Conservation (phyloP, 495 filamentous ascomycete species). For the Penicillium macrosclerotiorum region DNA sequence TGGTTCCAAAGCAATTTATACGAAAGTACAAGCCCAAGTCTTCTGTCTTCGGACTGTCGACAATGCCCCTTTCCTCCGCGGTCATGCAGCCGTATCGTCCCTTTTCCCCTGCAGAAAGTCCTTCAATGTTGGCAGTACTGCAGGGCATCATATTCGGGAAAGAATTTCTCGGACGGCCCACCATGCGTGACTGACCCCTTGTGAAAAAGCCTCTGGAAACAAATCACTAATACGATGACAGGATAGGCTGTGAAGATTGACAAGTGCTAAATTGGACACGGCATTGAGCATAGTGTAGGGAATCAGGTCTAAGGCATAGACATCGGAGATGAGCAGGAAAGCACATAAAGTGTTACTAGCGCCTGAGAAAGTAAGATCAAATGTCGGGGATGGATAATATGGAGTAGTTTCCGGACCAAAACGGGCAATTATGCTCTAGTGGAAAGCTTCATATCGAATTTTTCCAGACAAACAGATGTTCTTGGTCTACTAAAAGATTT, state of each 20-base stretch:
- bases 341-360: not conserved
- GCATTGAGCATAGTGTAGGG: not conserved
- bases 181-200: not conserved
- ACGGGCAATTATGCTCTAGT: constrained; percentile 3
- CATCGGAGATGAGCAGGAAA: not conserved
- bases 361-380: not conserved
- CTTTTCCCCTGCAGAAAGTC: not conserved
- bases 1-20: constrained; percentile 1
- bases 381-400: not conserved
- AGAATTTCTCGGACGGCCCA: not conserved
- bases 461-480: not conserved
- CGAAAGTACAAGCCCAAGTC: not conserved
- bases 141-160: not conserved
- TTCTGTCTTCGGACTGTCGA: not conserved
- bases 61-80: constrained; percentile 4
- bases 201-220: not conserved
- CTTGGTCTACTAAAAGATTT: not conserved
- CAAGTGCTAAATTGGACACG: constrained; percentile 1
- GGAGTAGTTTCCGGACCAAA: constrained; percentile 1
- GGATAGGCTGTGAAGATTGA: not conserved
- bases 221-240: not conserved
- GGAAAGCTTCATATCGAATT: not conserved
- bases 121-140: not conserved
- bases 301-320: not conserved
- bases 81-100: constrained; percentile 3